Base-by-base conservation (phyloP, 2,329 filamentous ascomycete species). In the Zasmidium cellare region DNA sequence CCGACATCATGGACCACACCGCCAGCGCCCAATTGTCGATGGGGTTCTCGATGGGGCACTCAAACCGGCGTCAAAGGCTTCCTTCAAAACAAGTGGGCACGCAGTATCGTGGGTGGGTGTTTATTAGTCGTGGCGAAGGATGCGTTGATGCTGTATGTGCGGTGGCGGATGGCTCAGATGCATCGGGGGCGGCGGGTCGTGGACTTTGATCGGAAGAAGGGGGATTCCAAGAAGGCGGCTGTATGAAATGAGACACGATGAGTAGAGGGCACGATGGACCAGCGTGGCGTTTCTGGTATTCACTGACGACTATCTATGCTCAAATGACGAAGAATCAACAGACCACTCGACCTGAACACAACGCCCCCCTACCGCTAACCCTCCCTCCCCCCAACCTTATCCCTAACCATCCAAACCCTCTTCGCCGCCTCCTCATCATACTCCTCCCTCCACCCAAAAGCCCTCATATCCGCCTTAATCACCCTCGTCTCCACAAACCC, bases 101-200 rank as follows among this genome's bases (percentile, higher is more conserved):
- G 94, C 56, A 97, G 90, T 68, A 79, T 99, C 2, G 82, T 94
- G 1, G 94, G 94, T 1, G 94, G 94, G 0, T 94, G 91, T 71
- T 76, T 96, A 19, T 96, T 93, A 68, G 87, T 97, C 16, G 87
- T 96, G 9, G 74, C 96, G 53, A 94, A 93, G 73, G 86, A 88
- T 71, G 82, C 82, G 6, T 67, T 87, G 31, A 75, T 85, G 65
- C 74, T 87, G 1, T 88, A 87, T 67, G 85, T 80, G 25, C 54
- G 77, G 51, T 82, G 79, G 78, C 77, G 72, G 68, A 77, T 79
- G 71, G 80, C 79, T 57, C 72, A 75, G 65, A 77, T 78, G 65
- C 79, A 82, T 67, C 70, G 77, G 11, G 63, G 71, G 67, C 69
- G 80, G 62, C 73, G 70, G 51, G 75, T 82, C 3, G 31, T 81